Percentiles rank a stretch among this genome's conserved stretches.
phyloP scores from a whole-genome alignment of 768 basidiomycete genomes.

The Suillus americanus region DNA sequence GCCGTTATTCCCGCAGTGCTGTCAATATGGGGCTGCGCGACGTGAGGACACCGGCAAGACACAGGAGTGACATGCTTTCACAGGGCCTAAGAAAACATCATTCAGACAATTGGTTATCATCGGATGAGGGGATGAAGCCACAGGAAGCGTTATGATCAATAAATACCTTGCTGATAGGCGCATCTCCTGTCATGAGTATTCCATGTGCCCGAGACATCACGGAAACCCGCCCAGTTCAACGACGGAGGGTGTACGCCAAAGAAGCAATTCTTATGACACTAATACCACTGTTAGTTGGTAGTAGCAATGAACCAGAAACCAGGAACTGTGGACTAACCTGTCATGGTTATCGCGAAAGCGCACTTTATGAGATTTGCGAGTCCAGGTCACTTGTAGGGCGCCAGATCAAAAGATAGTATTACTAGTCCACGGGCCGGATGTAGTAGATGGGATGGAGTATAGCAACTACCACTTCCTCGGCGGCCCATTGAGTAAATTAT shows the following conservation, averaged over 20 bases:
- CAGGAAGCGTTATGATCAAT: background rate
- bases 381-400: background rate
- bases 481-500: background rate
- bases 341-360: background rate
- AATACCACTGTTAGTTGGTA: background rate
- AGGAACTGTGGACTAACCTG: background rate
- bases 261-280: background rate
- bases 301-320: background rate
- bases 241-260: background rate
- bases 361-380: background rate
- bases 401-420: background rate
- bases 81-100: background rate
- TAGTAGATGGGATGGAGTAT: background rate
- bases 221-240: background rate
- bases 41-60: background rate
- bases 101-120: background rate
- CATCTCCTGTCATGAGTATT: background rate
- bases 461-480: background rate
- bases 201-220: background rate
- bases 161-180: background rate
- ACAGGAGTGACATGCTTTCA: background rate
- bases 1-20: too few relatives aligned
- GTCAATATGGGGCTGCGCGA: background rate
- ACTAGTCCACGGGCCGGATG: background rate
- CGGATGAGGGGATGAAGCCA: background rate